Percentiles rank a stretch among this genome's conserved stretches.
These are phyloP conservation scores for Gossypium lobatum DNA, from an alignment of 441 rosid species.

Conservation along the genomic window DNA sequence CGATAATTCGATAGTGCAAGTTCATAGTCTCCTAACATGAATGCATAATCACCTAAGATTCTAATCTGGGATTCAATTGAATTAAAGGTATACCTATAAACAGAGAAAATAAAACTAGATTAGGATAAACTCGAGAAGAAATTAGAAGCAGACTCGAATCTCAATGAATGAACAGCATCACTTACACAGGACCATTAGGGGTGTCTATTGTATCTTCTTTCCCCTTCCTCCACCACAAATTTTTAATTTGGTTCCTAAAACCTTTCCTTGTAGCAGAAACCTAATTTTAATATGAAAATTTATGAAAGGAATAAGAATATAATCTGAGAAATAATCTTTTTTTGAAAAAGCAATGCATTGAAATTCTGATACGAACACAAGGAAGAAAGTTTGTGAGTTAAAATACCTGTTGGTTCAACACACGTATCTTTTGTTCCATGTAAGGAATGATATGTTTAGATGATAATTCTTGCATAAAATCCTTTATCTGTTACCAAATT, in stretches of 20 bases:
- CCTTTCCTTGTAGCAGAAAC: conserved; percentile 97
- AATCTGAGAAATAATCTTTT: neutral
- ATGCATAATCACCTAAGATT: conserved; percentile 92
- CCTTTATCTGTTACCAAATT: conserved; percentile 62
- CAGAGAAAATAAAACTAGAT: conserved; percentile 23
- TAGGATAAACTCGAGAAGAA: conserved; percentile 17
- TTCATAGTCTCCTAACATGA: conserved; percentile 96
- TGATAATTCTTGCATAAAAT: conserved; percentile 83
- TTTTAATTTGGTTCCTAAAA: conserved; percentile 87
- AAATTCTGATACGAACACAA: conserved; percentile 6
- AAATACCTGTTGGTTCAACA: conserved; percentile 85
- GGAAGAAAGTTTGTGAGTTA: conserved; percentile 16
- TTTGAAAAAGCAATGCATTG: neutral
- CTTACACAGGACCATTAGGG: conserved; percentile 67
- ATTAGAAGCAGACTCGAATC: neutral
- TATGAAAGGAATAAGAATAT: conserved; percentile 20
- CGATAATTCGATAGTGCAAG: conserved; percentile 94
- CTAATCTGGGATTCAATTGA: conserved; percentile 96
- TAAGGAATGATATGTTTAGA: conserved; percentile 90
- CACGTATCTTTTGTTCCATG: conserved; percentile 95
- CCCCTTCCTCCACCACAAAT: conserved; percentile 99
- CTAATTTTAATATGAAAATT: conserved; percentile 31
- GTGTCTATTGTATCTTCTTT: conserved; percentile 77
- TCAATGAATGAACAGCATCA: conserved; percentile 15
- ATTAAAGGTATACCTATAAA: conserved; percentile 83